Percentiles rank a stretch among this genome's conserved stretches.
Evolutionary conservation across 2,329 filamentous ascomycete genomes (phyloP).

Genomic region (Coleophoma crateriformis): DNA sequence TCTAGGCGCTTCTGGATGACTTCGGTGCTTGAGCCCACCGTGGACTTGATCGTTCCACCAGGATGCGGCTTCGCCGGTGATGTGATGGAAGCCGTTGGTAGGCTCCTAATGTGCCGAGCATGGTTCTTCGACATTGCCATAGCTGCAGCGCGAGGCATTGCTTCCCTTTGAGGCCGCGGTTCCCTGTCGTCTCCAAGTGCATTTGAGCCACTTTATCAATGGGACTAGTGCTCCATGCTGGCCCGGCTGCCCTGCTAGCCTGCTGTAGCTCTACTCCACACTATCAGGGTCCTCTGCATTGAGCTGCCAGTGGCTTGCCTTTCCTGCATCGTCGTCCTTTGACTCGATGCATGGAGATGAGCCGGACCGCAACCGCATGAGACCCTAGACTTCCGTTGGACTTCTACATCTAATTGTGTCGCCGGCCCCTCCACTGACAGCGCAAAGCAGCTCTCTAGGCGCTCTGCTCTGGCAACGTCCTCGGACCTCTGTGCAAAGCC

Average conservation of each 20-base stretch:
- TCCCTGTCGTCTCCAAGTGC: not conserved
- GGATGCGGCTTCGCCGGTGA: no score
- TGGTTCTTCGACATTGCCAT: slow-evolving; percentile 9
- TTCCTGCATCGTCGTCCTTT: slow-evolving; percentile 16
- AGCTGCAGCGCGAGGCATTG: not conserved
- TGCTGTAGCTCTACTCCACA: not conserved
- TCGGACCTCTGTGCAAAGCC: slow-evolving; percentile 26
- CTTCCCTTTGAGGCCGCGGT: not conserved
- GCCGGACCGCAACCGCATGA: slow-evolving; percentile 40
- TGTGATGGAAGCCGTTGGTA: slow-evolving; percentile 4
- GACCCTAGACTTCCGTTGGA: slow-evolving; percentile 35
- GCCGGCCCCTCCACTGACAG: slow-evolving; percentile 34
- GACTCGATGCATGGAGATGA: slow-evolving; percentile 24
- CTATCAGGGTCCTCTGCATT: slow-evolving; percentile 24
- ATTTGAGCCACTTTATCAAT: slow-evolving; percentile 11
- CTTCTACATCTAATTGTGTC: slow-evolving; percentile 29
- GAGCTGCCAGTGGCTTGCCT: slow-evolving; percentile 29
- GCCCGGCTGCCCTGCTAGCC: not conserved
- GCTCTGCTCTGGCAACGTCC: slow-evolving; percentile 29
- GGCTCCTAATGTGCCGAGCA: slow-evolving; percentile 8
- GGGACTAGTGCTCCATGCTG: not conserved
- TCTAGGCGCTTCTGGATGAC: no score
- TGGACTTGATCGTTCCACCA: no score
- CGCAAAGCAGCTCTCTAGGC: slow-evolving; percentile 35
- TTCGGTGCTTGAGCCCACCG: no score